A percentile compares a stretch with the other conserved stretches of the same genome.
Evolutionary conservation across 2,329 filamentous ascomycete species (phyloP).

Genomic region (Colletotrichum agaves): DNA sequence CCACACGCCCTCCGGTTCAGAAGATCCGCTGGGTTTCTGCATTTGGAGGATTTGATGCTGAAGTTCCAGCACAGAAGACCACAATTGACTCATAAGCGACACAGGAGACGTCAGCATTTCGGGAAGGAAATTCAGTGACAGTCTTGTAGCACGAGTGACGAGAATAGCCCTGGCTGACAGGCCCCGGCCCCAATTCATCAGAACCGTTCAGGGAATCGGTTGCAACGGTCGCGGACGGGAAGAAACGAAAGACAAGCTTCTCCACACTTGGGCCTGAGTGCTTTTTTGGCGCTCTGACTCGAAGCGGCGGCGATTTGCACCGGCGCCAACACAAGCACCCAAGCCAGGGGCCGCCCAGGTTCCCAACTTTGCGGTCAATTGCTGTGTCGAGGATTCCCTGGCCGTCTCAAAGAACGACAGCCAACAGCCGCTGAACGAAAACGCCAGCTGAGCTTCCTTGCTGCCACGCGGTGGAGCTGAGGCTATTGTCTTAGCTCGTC

Average conservation of each 20-base stretch:
- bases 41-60: neutral
- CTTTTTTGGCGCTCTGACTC: constrained; percentile 44
- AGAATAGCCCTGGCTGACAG: constrained; percentile 1
- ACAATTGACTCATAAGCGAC: constrained; percentile 8
- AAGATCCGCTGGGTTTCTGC: neutral
- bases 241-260: constrained; percentile 39
- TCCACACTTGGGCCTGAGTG: constrained; percentile 52
- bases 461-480: constrained; percentile 29
- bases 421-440: constrained; percentile 6
- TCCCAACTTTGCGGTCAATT: constrained; percentile 25
- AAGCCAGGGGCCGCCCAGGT: constrained; percentile 20
- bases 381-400: constrained; percentile 23
- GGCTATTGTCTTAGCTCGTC: constrained; percentile 17
- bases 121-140: constrained; percentile 1
- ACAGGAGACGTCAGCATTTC: constrained; percentile 7
- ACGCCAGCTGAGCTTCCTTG: constrained; percentile 30
- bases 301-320: constrained; percentile 35
- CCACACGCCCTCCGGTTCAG: constrained; percentile 6
- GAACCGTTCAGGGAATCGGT: constrained; percentile 14
- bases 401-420: constrained; percentile 19
- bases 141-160: constrained; percentile 9
- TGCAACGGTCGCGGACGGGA: constrained; percentile 37
- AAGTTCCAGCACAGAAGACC: neutral
- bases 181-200: neutral
- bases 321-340: constrained; percentile 28